These are phyloP conservation scores for Cotoneaster glaucophyllus DNA, from an alignment of 306 rosid species.

Conservation along the genomic window DNA sequence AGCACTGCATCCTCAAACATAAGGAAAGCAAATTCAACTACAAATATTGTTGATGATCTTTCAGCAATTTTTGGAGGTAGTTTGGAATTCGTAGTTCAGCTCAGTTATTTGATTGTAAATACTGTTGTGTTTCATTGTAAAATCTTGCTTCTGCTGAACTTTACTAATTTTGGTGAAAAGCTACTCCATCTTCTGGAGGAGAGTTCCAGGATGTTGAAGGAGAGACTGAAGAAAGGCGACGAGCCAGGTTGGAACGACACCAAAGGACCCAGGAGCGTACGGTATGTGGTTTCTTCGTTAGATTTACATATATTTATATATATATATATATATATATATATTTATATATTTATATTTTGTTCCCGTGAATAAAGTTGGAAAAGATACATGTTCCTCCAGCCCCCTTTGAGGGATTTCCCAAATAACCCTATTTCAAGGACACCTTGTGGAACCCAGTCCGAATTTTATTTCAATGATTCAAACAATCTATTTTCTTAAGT, in stretches of 20 bases:
- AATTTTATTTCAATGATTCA: neutral
- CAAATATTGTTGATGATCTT: slow-evolving; percentile 89
- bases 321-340: neutral
- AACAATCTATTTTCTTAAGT: neutral
- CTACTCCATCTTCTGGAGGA: slow-evolving; percentile 61
- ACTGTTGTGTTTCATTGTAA: slow-evolving; percentile 5
- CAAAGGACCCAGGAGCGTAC: slow-evolving; percentile 81
- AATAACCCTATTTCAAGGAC: too few species aligned
- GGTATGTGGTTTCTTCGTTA: slow-evolving; percentile 39
- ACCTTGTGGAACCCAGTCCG: neutral
- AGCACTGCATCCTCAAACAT: slow-evolving; percentile 45
- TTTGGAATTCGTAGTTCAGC: slow-evolving; percentile 9
- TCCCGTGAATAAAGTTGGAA: neutral
- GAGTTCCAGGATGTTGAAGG: slow-evolving; percentile 82
- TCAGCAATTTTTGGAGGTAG: slow-evolving; percentile 89
- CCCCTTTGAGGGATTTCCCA: neutral
- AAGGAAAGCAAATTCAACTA: slow-evolving; percentile 69
- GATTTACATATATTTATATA: neutral
- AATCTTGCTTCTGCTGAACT: slow-evolving; percentile 16
- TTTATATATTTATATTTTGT: neutral
- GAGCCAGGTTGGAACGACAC: slow-evolving; percentile 91
- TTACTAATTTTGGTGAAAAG: slow-evolving; percentile 35
- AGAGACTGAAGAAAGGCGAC: slow-evolving; percentile 89
- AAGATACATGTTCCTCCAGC: neutral
- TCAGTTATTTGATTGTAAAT: slow-evolving; percentile 5